Percentiles rank a stretch among this genome's conserved stretches.
Conservation (phyloP, 306 rosid genomes). For the Oxytropis ochrocephala region DNA sequence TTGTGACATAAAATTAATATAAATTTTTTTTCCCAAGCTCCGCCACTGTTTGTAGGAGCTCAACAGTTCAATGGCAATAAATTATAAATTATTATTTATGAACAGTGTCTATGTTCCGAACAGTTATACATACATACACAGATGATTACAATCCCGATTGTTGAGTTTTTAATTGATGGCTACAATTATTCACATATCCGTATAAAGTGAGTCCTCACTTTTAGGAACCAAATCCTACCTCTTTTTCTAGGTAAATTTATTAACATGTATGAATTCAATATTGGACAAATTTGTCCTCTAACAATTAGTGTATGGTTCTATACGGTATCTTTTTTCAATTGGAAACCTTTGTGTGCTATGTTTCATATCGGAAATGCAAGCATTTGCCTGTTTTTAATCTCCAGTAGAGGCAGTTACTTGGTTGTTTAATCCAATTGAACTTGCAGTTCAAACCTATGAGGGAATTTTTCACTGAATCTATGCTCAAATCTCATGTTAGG, state of each 20-base stretch:
- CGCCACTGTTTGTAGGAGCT: too few species aligned
- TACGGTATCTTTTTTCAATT: neutral
- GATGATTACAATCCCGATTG: neutral
- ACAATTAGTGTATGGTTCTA: neutral
- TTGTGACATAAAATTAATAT: too few species aligned
- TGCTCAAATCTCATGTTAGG: conserved; percentile 38
- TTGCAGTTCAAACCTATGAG: conserved; percentile 1
- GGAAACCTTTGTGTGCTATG: neutral
- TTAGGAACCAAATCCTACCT: neutral
- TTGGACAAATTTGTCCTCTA: too few species aligned
- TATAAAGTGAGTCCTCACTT: neutral
- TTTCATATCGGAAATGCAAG: neutral
- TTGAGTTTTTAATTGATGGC: neutral
- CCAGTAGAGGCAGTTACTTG: neutral
- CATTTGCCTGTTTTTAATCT: neutral
- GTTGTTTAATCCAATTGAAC: conserved; percentile 2
- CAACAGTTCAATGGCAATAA: neutral
- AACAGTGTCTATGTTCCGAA: neutral
- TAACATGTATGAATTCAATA: too few species aligned
- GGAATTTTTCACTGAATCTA: conserved; percentile 2
- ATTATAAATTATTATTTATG: too few species aligned
- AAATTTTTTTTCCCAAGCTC: too few species aligned
- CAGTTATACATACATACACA: neutral
- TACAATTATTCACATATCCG: neutral
- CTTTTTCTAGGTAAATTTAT: too few species aligned